A percentile compares a stretch with the other conserved stretches of the same genome.
These are phyloP conservation scores for Solanum peruvianum DNA, from an alignment of 257 asterid species.

Conservation along the genomic window DNA sequence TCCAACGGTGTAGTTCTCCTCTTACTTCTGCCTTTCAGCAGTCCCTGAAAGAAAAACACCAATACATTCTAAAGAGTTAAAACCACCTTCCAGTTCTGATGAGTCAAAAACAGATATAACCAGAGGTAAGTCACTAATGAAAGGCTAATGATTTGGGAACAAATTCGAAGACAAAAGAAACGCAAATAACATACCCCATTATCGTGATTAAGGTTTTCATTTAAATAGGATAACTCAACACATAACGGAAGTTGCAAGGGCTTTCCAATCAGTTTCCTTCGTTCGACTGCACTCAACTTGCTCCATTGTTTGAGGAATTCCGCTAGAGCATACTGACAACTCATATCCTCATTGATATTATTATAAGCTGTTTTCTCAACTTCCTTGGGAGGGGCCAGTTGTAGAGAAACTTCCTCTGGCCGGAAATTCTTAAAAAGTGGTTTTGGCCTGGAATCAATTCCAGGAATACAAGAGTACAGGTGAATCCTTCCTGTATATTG, in stretches of 20 bases:
- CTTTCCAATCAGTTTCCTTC: conserved; percentile 57
- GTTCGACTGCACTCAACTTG: conserved; percentile 68
- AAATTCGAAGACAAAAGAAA: not conserved
- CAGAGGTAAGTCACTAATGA: not conserved
- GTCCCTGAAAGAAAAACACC: conserved; percentile 43
- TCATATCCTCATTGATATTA: conserved; percentile 32
- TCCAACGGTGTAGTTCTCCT: conserved; percentile 60
- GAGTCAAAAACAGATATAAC: not conserved
- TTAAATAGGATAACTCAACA: conserved; percentile 64
- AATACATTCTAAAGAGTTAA: not conserved
- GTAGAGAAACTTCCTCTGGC: conserved; percentile 58
- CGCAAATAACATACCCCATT: conserved; percentile 38
- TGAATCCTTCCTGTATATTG: conserved; percentile 90
- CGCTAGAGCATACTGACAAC: conserved; percentile 35
- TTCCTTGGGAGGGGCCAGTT: conserved; percentile 10
- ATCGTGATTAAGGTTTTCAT: conserved; percentile 66
- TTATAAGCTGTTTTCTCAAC: conserved; percentile 18
- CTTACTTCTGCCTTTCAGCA: conserved; percentile 72
- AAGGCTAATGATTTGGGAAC: not conserved
- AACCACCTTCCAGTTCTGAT: not conserved
- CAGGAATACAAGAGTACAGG: conserved; percentile 66
- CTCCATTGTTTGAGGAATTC: conserved; percentile 64
- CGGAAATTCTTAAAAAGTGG: conserved; percentile 81
- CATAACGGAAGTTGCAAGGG: conserved; percentile 84
- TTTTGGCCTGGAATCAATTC: conserved; percentile 63